phyloP scores from a whole-genome alignment of 78 protist genomes.

The Dictyostelium citrinum region DNA sequence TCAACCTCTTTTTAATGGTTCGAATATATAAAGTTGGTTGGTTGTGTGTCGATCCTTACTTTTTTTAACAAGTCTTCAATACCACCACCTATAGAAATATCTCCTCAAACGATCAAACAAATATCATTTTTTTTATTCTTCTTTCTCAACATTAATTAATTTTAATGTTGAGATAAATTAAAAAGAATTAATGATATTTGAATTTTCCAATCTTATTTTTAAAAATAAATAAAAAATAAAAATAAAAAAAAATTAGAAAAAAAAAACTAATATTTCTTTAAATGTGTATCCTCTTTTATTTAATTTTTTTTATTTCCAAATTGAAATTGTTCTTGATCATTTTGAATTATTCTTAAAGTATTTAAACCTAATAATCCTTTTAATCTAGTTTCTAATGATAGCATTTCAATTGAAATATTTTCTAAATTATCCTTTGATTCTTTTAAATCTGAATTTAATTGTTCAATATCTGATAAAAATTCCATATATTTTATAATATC shows the following conservation, averaged over 20 bases:
- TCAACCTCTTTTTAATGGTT: background rate
- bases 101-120: background rate
- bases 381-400: conserved; percentile 19
- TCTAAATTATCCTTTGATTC: background rate
- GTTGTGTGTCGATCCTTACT: too few species aligned
- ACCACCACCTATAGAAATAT: background rate
- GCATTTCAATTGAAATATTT: background rate
- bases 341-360: background rate
- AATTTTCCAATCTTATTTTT: background rate
- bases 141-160: background rate
- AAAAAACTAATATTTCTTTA: background rate
- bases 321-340: background rate
- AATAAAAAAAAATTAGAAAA: background rate
- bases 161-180: background rate
- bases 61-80: background rate
- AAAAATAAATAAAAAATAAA: background rate
- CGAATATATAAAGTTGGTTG: background rate
- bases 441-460: conserved; percentile 9
- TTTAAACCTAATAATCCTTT: background rate
- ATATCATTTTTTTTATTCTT: background rate
- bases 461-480: conserved; percentile 27
- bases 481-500: background rate
- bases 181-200: background rate
- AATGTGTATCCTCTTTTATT: background rate
- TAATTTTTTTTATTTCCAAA: background rate